Evolutionary conservation across 495 filamentous ascomycete genomes (phyloP).

Genomic region (Entonaema liquescens): DNA sequence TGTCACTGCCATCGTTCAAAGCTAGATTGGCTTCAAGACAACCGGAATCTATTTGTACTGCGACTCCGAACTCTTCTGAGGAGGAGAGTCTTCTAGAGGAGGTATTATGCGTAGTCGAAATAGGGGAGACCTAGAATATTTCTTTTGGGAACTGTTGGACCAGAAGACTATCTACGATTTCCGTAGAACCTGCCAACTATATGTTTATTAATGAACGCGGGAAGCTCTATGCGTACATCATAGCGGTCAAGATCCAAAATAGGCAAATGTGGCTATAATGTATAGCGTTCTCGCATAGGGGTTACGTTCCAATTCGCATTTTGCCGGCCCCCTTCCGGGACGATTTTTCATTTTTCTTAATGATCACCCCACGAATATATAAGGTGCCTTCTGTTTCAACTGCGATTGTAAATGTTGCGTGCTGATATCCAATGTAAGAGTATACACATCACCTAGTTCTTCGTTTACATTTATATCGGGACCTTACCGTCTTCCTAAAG

Average conservation of each 20-base stretch:
- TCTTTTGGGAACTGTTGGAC: neutral
- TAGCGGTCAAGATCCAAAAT: conserved; percentile 19
- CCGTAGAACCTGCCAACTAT: neutral
- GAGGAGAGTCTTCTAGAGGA: neutral
- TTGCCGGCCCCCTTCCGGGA: neutral
- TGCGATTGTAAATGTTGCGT: neutral
- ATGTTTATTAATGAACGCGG: neutral
- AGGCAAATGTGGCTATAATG: conserved; percentile 26
- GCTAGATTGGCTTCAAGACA: neutral
- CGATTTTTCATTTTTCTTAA: neutral
- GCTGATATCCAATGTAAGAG: too few species aligned
- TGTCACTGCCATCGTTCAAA: conserved; percentile 6
- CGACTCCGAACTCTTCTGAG: neutral
- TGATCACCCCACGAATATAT: neutral
- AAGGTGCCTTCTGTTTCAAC: neutral
- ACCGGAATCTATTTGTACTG: neutral
- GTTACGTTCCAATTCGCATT: neutral
- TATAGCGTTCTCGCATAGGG: neutral
- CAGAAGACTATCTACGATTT: neutral
- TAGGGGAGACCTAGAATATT: neutral
- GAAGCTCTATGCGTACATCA: neutral
- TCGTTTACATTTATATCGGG: too few species aligned
- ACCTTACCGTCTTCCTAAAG: too few species aligned
- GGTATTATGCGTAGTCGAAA: neutral
- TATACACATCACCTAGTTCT: too few species aligned